phyloP scores from a whole-genome alignment of 78 protist genomes.

The Dictyostelium discoideum region dicty_2.7 NC_007090.3:1518501-1519000 shows the following conservation, averaged over 20 bases:
- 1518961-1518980: not conserved
- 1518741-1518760: not conserved
- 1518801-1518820: not conserved
- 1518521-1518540: conserved; percentile 53
- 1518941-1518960: not conserved
- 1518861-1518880: not conserved
- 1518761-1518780: not conserved
- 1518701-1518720: not conserved
- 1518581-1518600: not conserved
- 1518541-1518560: conserved; percentile 13
- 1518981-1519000: not conserved
- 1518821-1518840: not conserved
- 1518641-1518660: not conserved
- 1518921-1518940: not conserved
- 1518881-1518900: not conserved
- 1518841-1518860: not conserved
- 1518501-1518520: conserved; percentile 5
- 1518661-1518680: not conserved
- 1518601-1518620: too few relatives aligned
- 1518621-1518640: too few relatives aligned
- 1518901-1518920: not conserved
- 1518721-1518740: conserved; percentile 9
- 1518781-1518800: conserved; percentile 3
- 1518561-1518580: conserved; percentile 8
- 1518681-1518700: not conserved